Conservation (phyloP, 2,329 filamentous ascomycete genomes). For the Aurifilum marmelostoma region DNA sequence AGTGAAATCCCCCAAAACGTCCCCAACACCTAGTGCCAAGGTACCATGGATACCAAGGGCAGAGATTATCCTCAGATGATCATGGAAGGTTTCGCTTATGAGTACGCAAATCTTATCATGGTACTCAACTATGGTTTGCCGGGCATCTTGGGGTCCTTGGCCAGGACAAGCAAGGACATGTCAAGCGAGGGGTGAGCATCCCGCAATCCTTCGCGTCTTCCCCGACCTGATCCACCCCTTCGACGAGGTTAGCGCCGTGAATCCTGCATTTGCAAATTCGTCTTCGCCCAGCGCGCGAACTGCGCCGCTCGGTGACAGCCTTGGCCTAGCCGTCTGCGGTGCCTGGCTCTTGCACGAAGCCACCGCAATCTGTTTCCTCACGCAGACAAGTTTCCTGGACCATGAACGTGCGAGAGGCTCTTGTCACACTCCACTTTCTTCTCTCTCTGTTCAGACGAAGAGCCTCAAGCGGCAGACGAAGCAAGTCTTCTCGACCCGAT, state of each 20-base stretch:
- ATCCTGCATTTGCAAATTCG: neutral
- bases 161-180: neutral
- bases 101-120: neutral
- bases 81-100: neutral
- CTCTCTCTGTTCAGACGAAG: neutral
- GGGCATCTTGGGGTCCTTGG: neutral
- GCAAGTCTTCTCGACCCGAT: neutral
- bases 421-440: neutral
- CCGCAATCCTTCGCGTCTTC: slow-evolving; percentile 10
- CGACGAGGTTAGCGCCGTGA: neutral
- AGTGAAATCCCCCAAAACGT: neutral
- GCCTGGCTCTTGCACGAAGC: neutral
- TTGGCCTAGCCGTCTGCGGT: neutral
- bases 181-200: slow-evolving; percentile 1
- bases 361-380: neutral
- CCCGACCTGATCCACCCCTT: slow-evolving; percentile 1
- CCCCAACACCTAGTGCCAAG: neutral
- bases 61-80: neutral
- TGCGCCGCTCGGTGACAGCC: slow-evolving; percentile 5
- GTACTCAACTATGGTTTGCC: neutral
- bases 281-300: neutral
- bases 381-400: neutral
- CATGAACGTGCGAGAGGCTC: neutral
- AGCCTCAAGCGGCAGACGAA: neutral
- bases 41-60: neutral